Base-by-base conservation (phyloP, 2,329 filamentous ascomycete species). In the Xylariales sp. region DNA sequence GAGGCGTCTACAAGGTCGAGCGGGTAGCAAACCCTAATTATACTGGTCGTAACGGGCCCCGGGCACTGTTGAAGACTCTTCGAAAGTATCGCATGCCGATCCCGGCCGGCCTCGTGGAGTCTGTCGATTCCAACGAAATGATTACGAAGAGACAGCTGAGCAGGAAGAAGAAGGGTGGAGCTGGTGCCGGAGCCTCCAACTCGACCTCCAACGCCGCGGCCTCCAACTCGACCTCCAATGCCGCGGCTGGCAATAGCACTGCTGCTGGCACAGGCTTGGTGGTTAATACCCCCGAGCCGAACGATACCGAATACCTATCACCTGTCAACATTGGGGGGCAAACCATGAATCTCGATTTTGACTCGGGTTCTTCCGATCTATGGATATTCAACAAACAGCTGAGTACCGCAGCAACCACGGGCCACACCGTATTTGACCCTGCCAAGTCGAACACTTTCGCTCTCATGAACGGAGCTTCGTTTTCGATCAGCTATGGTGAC, bases 381-480 rank as follows among this genome's bases (percentile, higher is more conserved):
- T 62, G 59, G 59, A 57, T 61, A 16, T 62, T 61, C 48, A 59
- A 55, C 50, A 69, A 33, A 49, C 61, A 59, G 33, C 45, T 58
- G n/a, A 56, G 53, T 45, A 20, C 22, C 10, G 44, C 46, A 2
- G 50, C 52, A 9, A 55, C 53, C 21, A 42, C 46, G 7, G 58
- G 57, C n/a, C 59, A 61, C 39, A 42, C 46, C 3, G 40, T 56
- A 16, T 61, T 52, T 28, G 53, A 59, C 20, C 56, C 58, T 6
- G 46, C 44, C 6, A 45, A 51, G 40, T 58, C 54, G 10, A 51
- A 52, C n/a, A 51, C 53, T 0, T 58, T 59, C 41, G 39, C 50
- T 31, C 49, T 57, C 15, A 56, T 62, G 42, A 37, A 51, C 21
- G 55, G 56, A 16, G 55, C 54, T 15, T 48, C 51, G 12, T 62